Evolutionary conservation across 2,329 filamentous ascomycete genomes (phyloP).

Genomic region (Clathrospora elynae): DNA sequence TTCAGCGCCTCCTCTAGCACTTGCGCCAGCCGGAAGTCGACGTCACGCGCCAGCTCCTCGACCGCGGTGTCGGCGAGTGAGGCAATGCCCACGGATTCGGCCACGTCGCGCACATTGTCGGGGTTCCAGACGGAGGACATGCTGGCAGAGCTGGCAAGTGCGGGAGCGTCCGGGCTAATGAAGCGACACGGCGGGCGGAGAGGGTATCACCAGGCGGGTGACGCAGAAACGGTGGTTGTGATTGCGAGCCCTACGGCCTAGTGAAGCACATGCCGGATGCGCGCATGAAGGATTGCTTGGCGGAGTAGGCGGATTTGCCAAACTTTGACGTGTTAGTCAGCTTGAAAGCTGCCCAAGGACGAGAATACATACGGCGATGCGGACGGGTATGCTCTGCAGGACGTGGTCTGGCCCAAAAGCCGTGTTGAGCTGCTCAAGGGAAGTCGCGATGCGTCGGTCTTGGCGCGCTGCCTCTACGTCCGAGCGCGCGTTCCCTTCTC

Average conservation of each 20-base stretch:
- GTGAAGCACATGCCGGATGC: constrained; percentile 37
- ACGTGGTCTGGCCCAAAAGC: too few species aligned
- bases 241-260: constrained; percentile 40
- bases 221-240: constrained; percentile 33
- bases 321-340: too few species aligned
- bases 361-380: too few species aligned
- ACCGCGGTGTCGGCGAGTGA: constrained; percentile 83
- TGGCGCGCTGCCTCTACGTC: constrained; percentile 18
- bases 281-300: constrained; percentile 29
- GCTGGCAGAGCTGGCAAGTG: constrained; percentile 19
- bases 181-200: constrained; percentile 22
- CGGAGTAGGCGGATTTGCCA: too few species aligned
- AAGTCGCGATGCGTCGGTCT: constrained; percentile 32
- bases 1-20: constrained; percentile 93
- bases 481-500: constrained; percentile 14
- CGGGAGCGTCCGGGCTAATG: constrained; percentile 15
- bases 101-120: constrained; percentile 93
- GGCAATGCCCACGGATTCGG: constrained; percentile 89
- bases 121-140: constrained; percentile 80
- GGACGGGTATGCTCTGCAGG: too few species aligned
- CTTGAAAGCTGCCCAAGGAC: too few species aligned
- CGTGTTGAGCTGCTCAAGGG: constrained; percentile 6
- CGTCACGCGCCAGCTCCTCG: constrained; percentile 86
- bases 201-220: constrained; percentile 37
- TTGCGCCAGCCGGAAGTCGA: constrained; percentile 92